Percentiles rank a stretch among this genome's conserved stretches.
Conservation (phyloP, 805 yeast species). For the Saccharomycopsis sp. region DNA sequence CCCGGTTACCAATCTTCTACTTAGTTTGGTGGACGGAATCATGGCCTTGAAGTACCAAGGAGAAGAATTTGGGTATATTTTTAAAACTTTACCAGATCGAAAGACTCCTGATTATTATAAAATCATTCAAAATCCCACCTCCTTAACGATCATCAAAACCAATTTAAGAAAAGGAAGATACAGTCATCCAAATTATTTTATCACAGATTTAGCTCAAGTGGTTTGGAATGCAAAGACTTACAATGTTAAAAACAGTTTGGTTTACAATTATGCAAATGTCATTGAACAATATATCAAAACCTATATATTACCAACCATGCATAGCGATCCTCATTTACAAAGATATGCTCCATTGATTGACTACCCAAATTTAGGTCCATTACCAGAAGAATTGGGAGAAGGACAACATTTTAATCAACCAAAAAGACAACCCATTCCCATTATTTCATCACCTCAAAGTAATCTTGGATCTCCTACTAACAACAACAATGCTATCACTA, state of each 20-base stretch:
- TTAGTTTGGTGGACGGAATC: slow-evolving; percentile 1
- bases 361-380: slow-evolving; percentile 50
- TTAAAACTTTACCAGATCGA: slow-evolving; percentile 64
- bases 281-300: slow-evolving; percentile 32
- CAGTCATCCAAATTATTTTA: slow-evolving; percentile 52
- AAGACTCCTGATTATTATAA: slow-evolving; percentile 70
- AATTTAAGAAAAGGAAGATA: slow-evolving; percentile 46
- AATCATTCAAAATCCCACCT: slow-evolving; percentile 69
- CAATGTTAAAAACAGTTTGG: slow-evolving; percentile 58
- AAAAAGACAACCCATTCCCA: neutral
- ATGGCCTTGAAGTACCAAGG: slow-evolving; percentile 24
- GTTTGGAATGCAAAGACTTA: slow-evolving; percentile 85
- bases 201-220: slow-evolving; percentile 72
- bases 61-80: slow-evolving; percentile 39
- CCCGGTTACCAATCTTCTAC: neutral
- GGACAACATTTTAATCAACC: neutral
- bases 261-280: slow-evolving; percentile 56
- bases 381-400: slow-evolving; percentile 37
- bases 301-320: slow-evolving; percentile 25
- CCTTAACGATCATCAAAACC: slow-evolving; percentile 61
- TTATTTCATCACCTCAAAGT: neutral
- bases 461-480: neutral
- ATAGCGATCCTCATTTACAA: slow-evolving; percentile 18
- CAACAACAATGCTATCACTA: too few species aligned
- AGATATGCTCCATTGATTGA: slow-evolving; percentile 24